A percentile compares a stretch with the other conserved stretches of the same genome.
These are phyloP conservation scores for Aureobasidium sp. DNA, from an alignment of 2,329 filamentous ascomycete species.

Conservation along the genomic window DNA sequence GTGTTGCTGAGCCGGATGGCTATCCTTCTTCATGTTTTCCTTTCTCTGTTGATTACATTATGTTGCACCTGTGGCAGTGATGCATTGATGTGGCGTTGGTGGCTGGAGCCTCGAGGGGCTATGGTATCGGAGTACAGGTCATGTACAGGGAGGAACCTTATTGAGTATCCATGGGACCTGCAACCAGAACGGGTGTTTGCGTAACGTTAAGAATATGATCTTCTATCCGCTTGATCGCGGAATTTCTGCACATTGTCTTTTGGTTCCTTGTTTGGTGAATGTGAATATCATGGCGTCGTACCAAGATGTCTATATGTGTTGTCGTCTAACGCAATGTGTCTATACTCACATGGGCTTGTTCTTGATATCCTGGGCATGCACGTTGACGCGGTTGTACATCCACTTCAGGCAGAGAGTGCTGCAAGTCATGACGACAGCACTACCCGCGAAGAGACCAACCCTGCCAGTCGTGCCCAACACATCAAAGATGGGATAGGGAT, in stretches of 20 bases:
- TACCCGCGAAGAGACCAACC: constrained; percentile 52
- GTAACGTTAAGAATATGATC: constrained; percentile 2
- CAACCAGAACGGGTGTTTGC: background rate
- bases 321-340: background rate
- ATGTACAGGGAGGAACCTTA: background rate
- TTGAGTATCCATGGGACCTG: background rate
- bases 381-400: constrained; percentile 60
- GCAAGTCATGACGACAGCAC: constrained; percentile 58
- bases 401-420: constrained; percentile 62
- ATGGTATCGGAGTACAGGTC: background rate
- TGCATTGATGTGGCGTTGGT: constrained; percentile 10
- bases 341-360: constrained; percentile 3
- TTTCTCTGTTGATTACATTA: background rate
- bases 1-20: background rate
- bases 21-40: background rate
- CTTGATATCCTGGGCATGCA: constrained; percentile 24
- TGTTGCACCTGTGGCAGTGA: constrained; percentile 6
- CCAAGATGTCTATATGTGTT: background rate
- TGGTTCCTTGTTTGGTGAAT: background rate
- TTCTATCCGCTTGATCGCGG: background rate
- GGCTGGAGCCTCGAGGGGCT: background rate
- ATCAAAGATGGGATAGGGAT: constrained; percentile 79
- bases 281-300: background rate
- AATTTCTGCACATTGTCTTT: background rate
- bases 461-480: constrained; percentile 58